These are phyloP conservation scores for Hemileia vastatrix DNA, from an alignment of 1,284 basidiomycete genomes.

Conservation along the genomic window DNA sequence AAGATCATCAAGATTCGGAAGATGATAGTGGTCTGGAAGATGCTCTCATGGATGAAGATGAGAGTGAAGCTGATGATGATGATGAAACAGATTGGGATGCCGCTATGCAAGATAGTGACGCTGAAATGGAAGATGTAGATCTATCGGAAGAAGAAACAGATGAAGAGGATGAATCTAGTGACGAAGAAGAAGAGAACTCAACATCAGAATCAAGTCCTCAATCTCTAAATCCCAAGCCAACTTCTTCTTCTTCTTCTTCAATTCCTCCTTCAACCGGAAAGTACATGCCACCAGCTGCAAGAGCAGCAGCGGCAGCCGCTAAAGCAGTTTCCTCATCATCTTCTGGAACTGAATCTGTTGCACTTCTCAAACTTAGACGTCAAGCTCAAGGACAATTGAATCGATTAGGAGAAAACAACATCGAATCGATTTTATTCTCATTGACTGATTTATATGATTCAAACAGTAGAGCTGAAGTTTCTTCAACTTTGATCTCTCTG, in stretches of 20 bases:
- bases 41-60: slow-evolving; percentile 25
- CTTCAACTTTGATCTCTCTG: slow-evolving; percentile 64
- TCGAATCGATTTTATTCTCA: slow-evolving; percentile 64
- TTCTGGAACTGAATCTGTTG: slow-evolving; percentile 6
- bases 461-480: slow-evolving; percentile 73
- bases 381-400: slow-evolving; percentile 83
- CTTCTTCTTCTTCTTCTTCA: too few species aligned
- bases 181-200: slow-evolving; percentile 11
- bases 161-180: not conserved
- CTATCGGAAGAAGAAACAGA: slow-evolving; percentile 17
- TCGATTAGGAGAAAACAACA: slow-evolving; percentile 77
- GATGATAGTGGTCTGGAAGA: slow-evolving; percentile 23
- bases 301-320: slow-evolving; percentile 44
- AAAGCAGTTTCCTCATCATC: slow-evolving; percentile 25
- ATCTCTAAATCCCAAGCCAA: not conserved
- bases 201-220: not conserved
- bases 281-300: slow-evolving; percentile 51
- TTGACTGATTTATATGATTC: slow-evolving; percentile 70
- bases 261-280: slow-evolving; percentile 34
- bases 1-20: slow-evolving; percentile 8
- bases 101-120: slow-evolving; percentile 3
- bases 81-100: slow-evolving; percentile 9
- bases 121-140: slow-evolving; percentile 9
- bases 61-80: not conserved
- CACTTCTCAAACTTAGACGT: slow-evolving; percentile 56